Evolutionary conservation across 1,284 basidiomycete species (phyloP), one percentile per base, ranked within the genome.

Genomic region (Cryptococcus sp.): DNA sequence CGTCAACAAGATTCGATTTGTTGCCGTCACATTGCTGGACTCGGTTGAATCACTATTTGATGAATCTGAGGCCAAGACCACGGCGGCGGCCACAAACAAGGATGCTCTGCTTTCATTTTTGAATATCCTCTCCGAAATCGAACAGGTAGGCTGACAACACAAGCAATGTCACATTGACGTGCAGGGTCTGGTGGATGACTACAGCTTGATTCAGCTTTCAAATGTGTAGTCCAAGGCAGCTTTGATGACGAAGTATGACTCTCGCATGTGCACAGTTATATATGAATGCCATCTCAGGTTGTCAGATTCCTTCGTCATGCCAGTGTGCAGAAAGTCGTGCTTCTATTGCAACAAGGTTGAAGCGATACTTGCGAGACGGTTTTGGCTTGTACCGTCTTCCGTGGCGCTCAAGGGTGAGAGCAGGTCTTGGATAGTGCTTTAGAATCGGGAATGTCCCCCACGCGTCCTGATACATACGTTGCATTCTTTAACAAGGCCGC

Each of bases 1-100:
- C 21, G 50, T 51, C 11, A 51, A 51, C 50, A 51, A 51, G 22
- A 39, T 51, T 4, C 45, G 50, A 46, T 51, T 45, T 32, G 50
- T 51, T 2, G 50, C 50, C 19, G 50, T 51, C 14, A 25, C 50
- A 22, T 19, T 51, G 22, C 21, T 51, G 16, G 50, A 51, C 23
- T 44, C 50, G 4, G 50, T 51, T 39, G 40, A 31, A 23, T n/a
- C 45, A 31, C 39, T 19, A 19, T 10, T 10, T 14, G 19, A 9
- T 7, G 19, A 19, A 7, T 7, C 18, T 7, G 10, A 10, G 11
- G 39, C 19, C 9, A 45, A 51, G 23, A 45, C 37, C 9, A 36
- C 50, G n/a, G 36, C 40, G 21, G 11, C 39, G 18, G 7, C 11
- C 9, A 41, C 18, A 9, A 41, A 41, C 39, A 10, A 41, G 39